A percentile compares a stretch with the other conserved stretches of the same genome.
phyloP scores from a whole-genome alignment of 768 basidiomycete species.

The Leccinellum luteum region DNA sequence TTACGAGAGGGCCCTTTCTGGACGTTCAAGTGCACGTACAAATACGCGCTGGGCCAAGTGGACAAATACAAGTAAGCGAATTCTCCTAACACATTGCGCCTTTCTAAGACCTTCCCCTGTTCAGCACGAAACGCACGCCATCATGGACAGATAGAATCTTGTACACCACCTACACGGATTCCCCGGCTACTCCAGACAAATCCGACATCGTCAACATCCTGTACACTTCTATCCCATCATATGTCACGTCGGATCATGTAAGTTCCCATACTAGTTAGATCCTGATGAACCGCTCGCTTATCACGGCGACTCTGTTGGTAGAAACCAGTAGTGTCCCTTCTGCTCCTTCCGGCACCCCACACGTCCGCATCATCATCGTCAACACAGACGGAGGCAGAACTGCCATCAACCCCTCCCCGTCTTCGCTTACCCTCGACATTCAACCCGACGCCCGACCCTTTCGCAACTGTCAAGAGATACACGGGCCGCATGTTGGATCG shows the following conservation, averaged over 20 bases:
- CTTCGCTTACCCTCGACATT: conserved; percentile 52
- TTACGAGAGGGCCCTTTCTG: conserved; percentile 86
- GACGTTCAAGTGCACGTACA: conserved; percentile 89
- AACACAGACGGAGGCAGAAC: conserved; percentile 26
- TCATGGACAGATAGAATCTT: conserved; percentile 94
- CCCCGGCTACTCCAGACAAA: conserved; percentile 45
- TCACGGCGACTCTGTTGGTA: conserved; percentile 27
- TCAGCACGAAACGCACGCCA: conserved; percentile 68
- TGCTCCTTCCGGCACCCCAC: conserved; percentile 53
- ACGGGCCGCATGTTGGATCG: conserved; percentile 69
- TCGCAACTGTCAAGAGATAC: conserved; percentile 55
- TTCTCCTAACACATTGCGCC: neutral
- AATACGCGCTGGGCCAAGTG: conserved; percentile 77
- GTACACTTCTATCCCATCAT: conserved; percentile 79
- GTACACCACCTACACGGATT: conserved; percentile 74
- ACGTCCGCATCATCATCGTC: conserved; percentile 16
- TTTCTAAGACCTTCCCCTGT: conserved; percentile 1
- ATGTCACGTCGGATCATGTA: conserved; percentile 90
- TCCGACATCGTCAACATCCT: conserved; percentile 62
- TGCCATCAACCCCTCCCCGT: conserved; percentile 40
- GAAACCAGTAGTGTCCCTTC: conserved; percentile 85
- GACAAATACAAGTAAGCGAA: conserved; percentile 71
- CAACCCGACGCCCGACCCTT: conserved; percentile 52
- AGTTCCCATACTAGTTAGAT: conserved; percentile 17
- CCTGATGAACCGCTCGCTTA: neutral